Evolutionary conservation across 305 asterid species (phyloP), one percentile per base, ranked within the genome.

Genomic region (Solanum hybrid): DNA sequence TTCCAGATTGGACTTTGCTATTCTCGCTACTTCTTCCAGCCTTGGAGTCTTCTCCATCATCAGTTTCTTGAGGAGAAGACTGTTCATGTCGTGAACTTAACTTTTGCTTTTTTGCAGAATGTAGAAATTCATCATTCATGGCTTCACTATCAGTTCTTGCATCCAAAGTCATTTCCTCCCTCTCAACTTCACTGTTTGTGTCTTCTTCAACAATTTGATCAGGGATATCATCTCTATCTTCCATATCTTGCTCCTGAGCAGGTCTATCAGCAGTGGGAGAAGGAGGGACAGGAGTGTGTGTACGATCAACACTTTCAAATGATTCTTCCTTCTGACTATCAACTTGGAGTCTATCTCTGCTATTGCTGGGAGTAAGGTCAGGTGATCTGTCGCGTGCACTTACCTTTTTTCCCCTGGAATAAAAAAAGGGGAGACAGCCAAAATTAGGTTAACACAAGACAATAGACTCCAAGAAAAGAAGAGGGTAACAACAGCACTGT

Each of bases 1-100:
- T 96, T 90, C 94, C 97, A 36, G 99, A 97, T 91, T 95, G 94
- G 86, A 93, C 94, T 92, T 93, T 93, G 94, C 97, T 94, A 90
- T 91, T 94, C 81, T 93, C 99, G 88, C 96, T 92, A 90, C 98
- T 95, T 90, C 95, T 93, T 77, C 91, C 95, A 76, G 94, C 93
- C 86, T 92, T 96, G 14, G 96, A 94, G 89, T 95, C 95, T 90
- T 92, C 96, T 29, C 90, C 94, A 31, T 93, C 95, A 87, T 93
- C 96, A 91, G 89, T 92, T 90, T 95, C 98, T 89, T 90, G 96
- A 77, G 88, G 87, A 89, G 95, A 92, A 64, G 89, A 87, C 66
- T 92, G 96, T 69, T 93, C 94, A 64, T 6, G 93, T 10, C 31
- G 91, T 88, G 96, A 91, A 86, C 92, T 92, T 79, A 91, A 56